Evolutionary conservation across 2,329 filamentous ascomycete species (phyloP), one percentile per base, ranked within the genome.

Genomic region (Pyrenophora tritici-repentis): DNA sequence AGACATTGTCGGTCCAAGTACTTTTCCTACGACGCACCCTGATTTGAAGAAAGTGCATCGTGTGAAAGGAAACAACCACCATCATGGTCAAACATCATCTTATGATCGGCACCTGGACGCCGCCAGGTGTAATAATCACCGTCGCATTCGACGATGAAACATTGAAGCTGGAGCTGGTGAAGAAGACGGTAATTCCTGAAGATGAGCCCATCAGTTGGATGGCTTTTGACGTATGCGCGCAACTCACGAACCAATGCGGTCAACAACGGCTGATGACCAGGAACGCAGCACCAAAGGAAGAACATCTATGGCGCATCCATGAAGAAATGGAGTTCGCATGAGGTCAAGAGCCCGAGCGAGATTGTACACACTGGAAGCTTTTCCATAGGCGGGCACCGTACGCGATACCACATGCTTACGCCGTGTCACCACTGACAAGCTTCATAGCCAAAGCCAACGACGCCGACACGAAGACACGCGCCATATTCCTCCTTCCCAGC

Each of bases 171-270:
- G 83, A 87, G 61, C 75, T 94, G 66, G 77, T 95, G 68, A 91
- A 93, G 78, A 86, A 87, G 63, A 94, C 90, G 1, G 84, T 86
- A 51, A 94, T 95, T 49, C 87, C 90, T 4, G 76, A 88, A 44
- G 88, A 93, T 58, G 90, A 96, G 75, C 89, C 91, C 6, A 94
- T 96, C 61, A 95, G 90, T 53, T 96, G 91, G 91, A 93, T 96
- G 88, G 87, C 90, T 13, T 93, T 95, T 67, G 88, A 90, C 72
- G 89, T 91, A 78, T 76, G 87, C 54, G 26, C 24, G 10, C 41
- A 33, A 39, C 32, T 16, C 6, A 9, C 33, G 32, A 24, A 6
- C 3, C 2, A 42, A 34, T 38, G 33, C 36, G 33, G 31, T 35
- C 36, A 34, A 45, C 46, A 50, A 38, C 56, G 42, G 54, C 63